phyloP scores from a whole-genome alignment of 163 green algal genomes.

The Chloromonas sp. region DNA sequence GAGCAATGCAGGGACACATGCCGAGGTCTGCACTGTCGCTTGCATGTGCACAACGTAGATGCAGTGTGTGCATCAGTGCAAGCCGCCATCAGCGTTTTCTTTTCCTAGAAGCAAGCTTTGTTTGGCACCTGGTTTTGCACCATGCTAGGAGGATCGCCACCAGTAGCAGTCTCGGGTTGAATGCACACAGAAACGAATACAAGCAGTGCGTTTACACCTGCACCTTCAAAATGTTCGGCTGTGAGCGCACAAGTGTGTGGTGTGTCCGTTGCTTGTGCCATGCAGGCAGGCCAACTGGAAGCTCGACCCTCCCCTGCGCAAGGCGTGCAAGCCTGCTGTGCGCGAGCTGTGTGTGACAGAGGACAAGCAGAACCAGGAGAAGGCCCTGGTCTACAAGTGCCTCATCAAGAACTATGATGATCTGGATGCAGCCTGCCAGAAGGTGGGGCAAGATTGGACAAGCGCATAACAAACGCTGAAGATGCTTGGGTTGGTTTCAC shows the following conservation, averaged over 20 bases:
- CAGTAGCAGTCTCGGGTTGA: no score
- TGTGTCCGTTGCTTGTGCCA: no score
- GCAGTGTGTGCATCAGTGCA: no score
- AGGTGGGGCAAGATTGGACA: neutral
- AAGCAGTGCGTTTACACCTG: no score
- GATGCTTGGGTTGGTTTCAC: neutral
- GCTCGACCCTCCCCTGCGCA: slow-evolving; percentile 60
- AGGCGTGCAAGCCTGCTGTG: slow-evolving; percentile 39
- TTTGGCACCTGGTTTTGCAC: no score
- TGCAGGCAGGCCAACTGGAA: slow-evolving; percentile 52
- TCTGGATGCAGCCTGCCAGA: slow-evolving; percentile 39
- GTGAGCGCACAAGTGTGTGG: no score
- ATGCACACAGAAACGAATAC: no score
- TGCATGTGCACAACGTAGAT: slow-evolving; percentile 17
- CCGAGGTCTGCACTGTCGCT: slow-evolving; percentile 57
- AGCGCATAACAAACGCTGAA: neutral
- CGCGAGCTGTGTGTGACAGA: slow-evolving; percentile 25
- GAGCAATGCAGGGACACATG: slow-evolving; percentile 40
- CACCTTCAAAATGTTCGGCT: no score
- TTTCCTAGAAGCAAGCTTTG: no score
- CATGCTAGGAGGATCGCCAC: no score
- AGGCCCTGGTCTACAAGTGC: slow-evolving; percentile 67
- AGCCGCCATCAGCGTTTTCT: no score
- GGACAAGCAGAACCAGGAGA: slow-evolving; percentile 26
- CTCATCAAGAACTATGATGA: slow-evolving; percentile 49